Percentiles rank a stretch among this genome's conserved stretches.
These are phyloP conservation scores for Fusarium nematophilum DNA, from an alignment of 2,329 filamentous ascomycete genomes.

Conservation along the genomic window DNA sequence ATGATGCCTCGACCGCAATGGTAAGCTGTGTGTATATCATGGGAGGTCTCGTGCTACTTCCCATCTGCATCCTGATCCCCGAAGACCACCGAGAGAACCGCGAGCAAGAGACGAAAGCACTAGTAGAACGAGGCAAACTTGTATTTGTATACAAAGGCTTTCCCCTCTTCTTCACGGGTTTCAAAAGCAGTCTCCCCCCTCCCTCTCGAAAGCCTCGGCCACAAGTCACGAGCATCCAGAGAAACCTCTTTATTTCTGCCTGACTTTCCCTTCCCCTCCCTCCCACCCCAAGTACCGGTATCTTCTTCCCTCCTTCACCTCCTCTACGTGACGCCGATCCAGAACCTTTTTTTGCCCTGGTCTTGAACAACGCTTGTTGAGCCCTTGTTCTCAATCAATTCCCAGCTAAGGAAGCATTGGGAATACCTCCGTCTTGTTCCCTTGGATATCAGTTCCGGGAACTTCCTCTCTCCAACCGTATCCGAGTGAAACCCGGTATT, in stretches of 20 bases:
- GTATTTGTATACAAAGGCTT: background rate
- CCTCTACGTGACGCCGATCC: conserved; percentile 28
- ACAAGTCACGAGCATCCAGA: too few relatives aligned
- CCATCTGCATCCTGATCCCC: conserved; percentile 2
- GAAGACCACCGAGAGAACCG: conserved; percentile 11
- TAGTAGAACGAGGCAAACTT: too few relatives aligned
- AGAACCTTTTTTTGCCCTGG: conserved; percentile 27
- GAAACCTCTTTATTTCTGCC: too few relatives aligned
- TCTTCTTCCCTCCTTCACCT: conserved; percentile 23
- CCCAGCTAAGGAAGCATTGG: conserved; percentile 3
- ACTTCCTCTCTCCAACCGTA: conserved; percentile 8
- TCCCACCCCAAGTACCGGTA: too few relatives aligned
- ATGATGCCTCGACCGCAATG: conserved; percentile 14
- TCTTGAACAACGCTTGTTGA: conserved; percentile 19
- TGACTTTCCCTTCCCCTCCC: too few relatives aligned
- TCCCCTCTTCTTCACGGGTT: conserved; percentile 23
- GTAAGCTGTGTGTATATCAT: conserved; percentile 41
- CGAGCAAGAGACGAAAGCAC: conserved; percentile 16
- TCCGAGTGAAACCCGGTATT: background rate
- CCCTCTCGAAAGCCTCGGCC: too few relatives aligned
- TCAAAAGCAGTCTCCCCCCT: too few relatives aligned
- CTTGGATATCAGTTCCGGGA: conserved; percentile 19
- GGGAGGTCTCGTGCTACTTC: conserved; percentile 35
- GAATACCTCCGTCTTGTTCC: conserved; percentile 21
- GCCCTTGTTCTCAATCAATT: conserved; percentile 10